Base-by-base conservation (phyloP, 371 early-diverging fungal species). In the Rhizopus delemar region DNA sequence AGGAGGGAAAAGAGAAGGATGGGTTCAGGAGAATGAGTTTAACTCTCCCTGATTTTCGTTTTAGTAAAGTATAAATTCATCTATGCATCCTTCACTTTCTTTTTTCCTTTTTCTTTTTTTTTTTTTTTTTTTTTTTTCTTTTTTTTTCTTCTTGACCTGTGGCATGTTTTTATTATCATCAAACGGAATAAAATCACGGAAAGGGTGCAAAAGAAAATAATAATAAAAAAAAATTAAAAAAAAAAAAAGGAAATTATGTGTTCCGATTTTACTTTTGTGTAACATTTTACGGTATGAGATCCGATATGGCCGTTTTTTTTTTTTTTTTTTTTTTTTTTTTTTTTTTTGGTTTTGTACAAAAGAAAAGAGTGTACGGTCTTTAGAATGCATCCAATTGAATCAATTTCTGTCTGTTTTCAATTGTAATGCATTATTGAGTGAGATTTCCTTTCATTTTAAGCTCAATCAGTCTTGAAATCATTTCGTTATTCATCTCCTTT, bases 191-290 rank as follows among this genome's bases (percentile, higher is more conserved):
- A 22, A 22, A 22, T 22, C 22, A 22, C 22, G 22, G 22, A 22
- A 22, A 22, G 22, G 22, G 22, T 22, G 22, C 22, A 22, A 22
- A 22, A 22, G 22, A 22, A 22, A 22, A 22, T 22, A 22, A 22
- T 22, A 22, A 22, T 1, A 22, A 22, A 22, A 22, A 22, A 22
- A 1, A 22, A 22, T 22, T 1, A 22, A 22, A 22, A 22, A 22
- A 22, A 22, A 22, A 22, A 22, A 22, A 22, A 22, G 22, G 22
- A 22, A 22, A 22, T 22, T 22, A 31, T 48, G 29, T 5, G 8
- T 48, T 48, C 48, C 48, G 48, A 48, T 29, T 48, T 48, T 31
- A 48, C 29, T 28, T 48, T 8, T 8, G 48, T 48, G 48, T 48
- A 29, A 48, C 48, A 22, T 29, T 8, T 29, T 29, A 22, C 48